Evolutionary conservation across 1,284 basidiomycete species (phyloP).

Genomic region (Trichosporon asahii): DNA sequence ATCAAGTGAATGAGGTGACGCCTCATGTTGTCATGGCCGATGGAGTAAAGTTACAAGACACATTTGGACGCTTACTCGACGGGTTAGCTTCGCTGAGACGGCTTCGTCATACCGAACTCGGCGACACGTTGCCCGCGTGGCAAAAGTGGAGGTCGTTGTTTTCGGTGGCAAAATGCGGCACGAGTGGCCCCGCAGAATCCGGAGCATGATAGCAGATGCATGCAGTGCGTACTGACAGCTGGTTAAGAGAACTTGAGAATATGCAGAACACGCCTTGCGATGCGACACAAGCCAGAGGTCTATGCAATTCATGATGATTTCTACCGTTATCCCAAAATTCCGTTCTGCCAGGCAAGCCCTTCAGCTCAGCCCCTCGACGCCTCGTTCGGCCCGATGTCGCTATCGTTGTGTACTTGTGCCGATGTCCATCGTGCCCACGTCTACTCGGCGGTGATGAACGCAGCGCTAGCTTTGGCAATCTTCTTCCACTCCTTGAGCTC

Average conservation of each 20-base stretch:
- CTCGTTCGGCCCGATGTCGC: background rate
- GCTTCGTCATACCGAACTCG: background rate
- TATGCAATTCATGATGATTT: background rate
- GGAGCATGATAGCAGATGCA: background rate
- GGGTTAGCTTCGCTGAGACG: background rate
- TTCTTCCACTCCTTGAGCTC: constrained; percentile 12
- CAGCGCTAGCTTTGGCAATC: background rate
- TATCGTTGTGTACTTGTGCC: background rate
- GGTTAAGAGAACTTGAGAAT: too few species aligned
- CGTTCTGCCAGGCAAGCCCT: background rate
- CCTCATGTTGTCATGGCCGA: constrained; percentile 8
- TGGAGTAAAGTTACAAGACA: background rate
- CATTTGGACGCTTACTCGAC: background rate
- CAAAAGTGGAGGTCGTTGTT: constrained; percentile 3
- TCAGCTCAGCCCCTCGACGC: too few species aligned
- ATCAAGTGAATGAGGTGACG: background rate
- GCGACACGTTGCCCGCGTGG: constrained; percentile 3
- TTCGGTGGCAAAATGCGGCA: background rate
- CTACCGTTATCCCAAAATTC: background rate
- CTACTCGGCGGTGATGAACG: background rate
- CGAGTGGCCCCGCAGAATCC: too few species aligned
- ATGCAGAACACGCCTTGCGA: too few species aligned
- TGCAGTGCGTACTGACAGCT: background rate
- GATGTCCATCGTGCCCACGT: background rate
- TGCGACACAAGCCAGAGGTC: background rate